phyloP scores from a whole-genome alignment of 495 filamentous ascomycete species.

The Aspergillus panamensis region DNA sequence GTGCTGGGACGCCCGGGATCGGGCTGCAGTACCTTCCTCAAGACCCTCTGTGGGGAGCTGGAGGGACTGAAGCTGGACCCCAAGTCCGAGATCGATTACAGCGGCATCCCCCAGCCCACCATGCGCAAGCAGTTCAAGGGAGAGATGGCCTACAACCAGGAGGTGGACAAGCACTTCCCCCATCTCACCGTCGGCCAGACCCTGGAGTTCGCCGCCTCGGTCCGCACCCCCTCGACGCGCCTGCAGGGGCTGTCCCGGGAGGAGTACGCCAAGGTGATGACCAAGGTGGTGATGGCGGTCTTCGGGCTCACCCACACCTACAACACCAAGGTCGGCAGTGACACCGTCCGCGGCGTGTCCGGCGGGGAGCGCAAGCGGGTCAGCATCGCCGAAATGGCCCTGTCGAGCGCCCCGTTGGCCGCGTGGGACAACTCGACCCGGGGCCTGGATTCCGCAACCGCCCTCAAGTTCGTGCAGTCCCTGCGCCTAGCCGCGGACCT shows the following conservation, averaged over 20 bases:
- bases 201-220: constrained; percentile 8
- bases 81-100: too few species aligned
- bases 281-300: constrained; percentile 1
- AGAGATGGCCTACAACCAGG: not conserved
- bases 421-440: constrained; percentile 10
- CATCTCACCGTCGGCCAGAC: constrained; percentile 8
- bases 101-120: too few species aligned
- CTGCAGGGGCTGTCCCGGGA: not conserved
- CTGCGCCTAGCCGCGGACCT: not conserved
- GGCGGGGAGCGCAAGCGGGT: constrained; percentile 12
- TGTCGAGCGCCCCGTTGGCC: not conserved
- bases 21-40: constrained; percentile 6
- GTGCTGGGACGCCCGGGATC: constrained; percentile 12
- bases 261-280: not conserved
- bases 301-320: constrained; percentile 9
- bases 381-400: constrained; percentile 4
- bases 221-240: not conserved
- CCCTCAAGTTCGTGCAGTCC: not conserved
- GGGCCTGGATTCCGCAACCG: not conserved
- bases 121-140: too few species aligned
- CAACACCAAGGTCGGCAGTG: constrained; percentile 11
- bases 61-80: too few species aligned
- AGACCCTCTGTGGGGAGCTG: not conserved
- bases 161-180: constrained; percentile 9
- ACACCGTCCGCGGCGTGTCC: constrained; percentile 7